Percentiles rank a stretch among this genome's conserved stretches.
Evolutionary conservation across 2,329 filamentous ascomycete species (phyloP).

Genomic region (Apiospora saccharicola): DNA sequence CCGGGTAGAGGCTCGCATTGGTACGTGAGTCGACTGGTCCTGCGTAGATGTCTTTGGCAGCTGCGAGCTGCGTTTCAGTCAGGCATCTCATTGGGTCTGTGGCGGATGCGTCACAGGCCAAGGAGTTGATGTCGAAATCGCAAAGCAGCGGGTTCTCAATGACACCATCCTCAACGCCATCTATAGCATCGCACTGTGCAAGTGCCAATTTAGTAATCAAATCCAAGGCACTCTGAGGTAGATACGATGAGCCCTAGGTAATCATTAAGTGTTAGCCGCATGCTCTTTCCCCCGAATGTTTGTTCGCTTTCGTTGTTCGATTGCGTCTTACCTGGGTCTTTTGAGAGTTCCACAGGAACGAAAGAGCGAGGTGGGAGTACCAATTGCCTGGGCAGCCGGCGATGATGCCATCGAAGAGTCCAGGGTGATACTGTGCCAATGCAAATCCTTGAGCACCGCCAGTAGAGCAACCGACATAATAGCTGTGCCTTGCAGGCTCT

Average conservation of each 20-base stretch:
- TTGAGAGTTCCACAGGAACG: constrained; percentile 34
- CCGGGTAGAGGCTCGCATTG: constrained; percentile 44
- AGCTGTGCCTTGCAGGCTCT: constrained; percentile 41
- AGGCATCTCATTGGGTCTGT: constrained; percentile 39
- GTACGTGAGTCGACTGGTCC: constrained; percentile 31
- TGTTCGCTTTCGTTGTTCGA: too few species aligned
- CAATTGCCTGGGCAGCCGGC: constrained; percentile 48
- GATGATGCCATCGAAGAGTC: constrained; percentile 51
- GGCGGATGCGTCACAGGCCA: constrained; percentile 38
- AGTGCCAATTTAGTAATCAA: constrained; percentile 44
- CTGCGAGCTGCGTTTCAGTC: constrained; percentile 40
- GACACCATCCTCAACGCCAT: constrained; percentile 47
- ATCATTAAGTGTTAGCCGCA: neutral
- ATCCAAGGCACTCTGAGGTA: constrained; percentile 40
- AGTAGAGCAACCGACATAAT: constrained; percentile 51
- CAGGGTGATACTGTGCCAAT: constrained; percentile 48
- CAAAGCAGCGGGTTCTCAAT: constrained; percentile 48
- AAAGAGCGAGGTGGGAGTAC: constrained; percentile 39
- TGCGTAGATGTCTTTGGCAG: constrained; percentile 42
- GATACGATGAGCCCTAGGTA: constrained; percentile 27
- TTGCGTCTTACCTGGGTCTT: constrained; percentile 30
- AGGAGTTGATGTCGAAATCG: constrained; percentile 43
- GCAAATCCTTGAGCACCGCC: constrained; percentile 52
- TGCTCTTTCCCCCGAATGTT: neutral
- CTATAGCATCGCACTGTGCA: constrained; percentile 46